Base-by-base conservation (phyloP, 192 early-diverging fungal species). In the Dissophora ornata region DNA sequence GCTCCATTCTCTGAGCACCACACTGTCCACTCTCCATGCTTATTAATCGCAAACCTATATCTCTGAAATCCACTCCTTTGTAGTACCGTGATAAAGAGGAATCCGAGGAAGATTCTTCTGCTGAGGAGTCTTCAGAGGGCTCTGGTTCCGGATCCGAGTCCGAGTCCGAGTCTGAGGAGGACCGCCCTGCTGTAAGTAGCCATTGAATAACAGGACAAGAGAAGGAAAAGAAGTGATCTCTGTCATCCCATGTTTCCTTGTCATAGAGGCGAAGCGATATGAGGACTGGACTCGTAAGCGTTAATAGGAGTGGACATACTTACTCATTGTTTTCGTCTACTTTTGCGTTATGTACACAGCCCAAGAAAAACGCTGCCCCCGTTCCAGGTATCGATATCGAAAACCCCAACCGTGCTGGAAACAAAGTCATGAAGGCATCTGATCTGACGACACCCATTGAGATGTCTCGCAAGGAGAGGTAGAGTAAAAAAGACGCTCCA, bases 381-480 rank as follows among this genome's bases (percentile, higher is more conserved):
- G 61, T 28, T 24, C 59, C 65, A 10, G 55, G 29, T 16, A 9
- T 36, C 12, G 73, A 77, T 25, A 51, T 77, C 46, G n/a, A 50
- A 28, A 77, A 77, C 53, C 73, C 73, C 32, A 77, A 77, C 73
- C 73, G 73, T 45, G 57, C 64, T 33, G 42, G 65, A 45, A 77
- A 45, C 59, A 60, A 51, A 41, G 26, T 67, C 47, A 57, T 77
- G 73, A 77, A 77, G 73, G 73, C 73, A n/a, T 77, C 73, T 13
- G 73, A 77, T 19, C 65, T 77, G 32, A 60, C 73, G 24, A 62
- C 73, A n/a, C 73, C 73, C 18, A 51, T 77, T 40, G 73, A 77
- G 53, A 77, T 77, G 73, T 77, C 73, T 32, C 73, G 73, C 65
- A 77, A 77, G 58, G 73, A 77, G 47, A 77, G 73, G 73, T 77